Evolutionary conservation across 2,329 filamentous ascomycete genomes (phyloP), one percentile per base, ranked within the genome.

Genomic region (Paraconiothyrium brasiliense): DNA sequence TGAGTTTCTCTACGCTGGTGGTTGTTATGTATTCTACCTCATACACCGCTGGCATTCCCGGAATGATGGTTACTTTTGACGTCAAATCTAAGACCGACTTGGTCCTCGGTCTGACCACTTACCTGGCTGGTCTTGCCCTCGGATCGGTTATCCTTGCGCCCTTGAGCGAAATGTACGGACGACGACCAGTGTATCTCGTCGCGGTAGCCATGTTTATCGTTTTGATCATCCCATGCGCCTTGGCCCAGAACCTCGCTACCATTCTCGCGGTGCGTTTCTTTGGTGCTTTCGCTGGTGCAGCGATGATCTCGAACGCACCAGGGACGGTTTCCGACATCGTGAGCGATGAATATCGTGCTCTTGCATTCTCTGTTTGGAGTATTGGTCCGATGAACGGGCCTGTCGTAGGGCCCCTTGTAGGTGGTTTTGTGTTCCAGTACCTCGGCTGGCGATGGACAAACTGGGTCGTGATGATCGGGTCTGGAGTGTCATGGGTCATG

Each of bases 401-500:
- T 0, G 16, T 91, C 79, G 49, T 76, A 1, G 72, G 90, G 0
- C 90, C 91, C 0, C 80, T 94, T 0, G 89, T 97, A 37, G 93
- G 93, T 24, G 93, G 93, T 0, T 96, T 97, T 68, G 87, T 91
- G 1, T 92, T 83, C 67, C 84, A 93, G 76, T 88, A 90, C 65
- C 82, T 95, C 2, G 93, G 92, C 11, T 97, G 94, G 94, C 82
- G 93, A 34, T 97, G 93, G 92, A 90, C 90, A 41, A 91, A 92
- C 72, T 97, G 92, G 91, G 84, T 77, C 0, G 71, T 76, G 9
- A 74, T 74, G 71, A 94, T 96, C 55, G 83, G 92, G 10, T 86
- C 86, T 0, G 92, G 86, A 0, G 82, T 85, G 0, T 87, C 87
- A 0, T 85, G 89, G 59, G 63, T 85, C 22, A 79, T 89, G 66